Base-by-base conservation (phyloP, 345 rosid genomes). In the Murraya paniculata region DNA sequence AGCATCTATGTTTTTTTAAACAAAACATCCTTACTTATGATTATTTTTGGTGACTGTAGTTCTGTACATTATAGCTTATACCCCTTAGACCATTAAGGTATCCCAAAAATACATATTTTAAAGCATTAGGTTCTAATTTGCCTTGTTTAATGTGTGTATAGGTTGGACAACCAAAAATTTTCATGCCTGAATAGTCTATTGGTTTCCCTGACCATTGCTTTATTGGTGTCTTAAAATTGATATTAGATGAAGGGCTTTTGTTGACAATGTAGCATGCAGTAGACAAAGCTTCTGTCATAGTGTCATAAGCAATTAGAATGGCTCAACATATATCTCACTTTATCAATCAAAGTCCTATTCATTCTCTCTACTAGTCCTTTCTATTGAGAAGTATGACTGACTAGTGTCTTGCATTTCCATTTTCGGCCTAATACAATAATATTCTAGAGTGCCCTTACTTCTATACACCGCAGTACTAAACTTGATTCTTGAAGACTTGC, bases 391-490 rank as follows among this genome's bases (percentile, higher is more conserved):
- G 22, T 64, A 2, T 13, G 0, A 3, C 22, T 31, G 0, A 30
- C 2, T 0, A 1, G 2, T 64, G 68, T 6, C 39, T 64, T 64
- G 11, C 9, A 13, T 31, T 64, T 0, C 11, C 4, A 6, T 30
- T 14, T 38, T n/a, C n/a, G n/a, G n/a, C n/a, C n/a, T n/a, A n/a
- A n/a, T n/a, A n/a, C n/a, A n/a, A n/a, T n/a, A n/a, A n/a, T n/a
- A 59, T 7, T 24, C 31, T 0, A 59, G 0, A 9, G 5, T 9
- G 0, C 3, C 25, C 0, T 9, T 24, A 8, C 14, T 59, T 59
- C 0, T n/a, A 4, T 24, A 5, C 0, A 0, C 0, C 2, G 0
- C 2, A 0, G 4, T 25, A 0, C 27, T 11, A 24, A 25, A 59
- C 16, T 59, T 59, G 13, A 59, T 2, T 1, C 6, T 59, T 7